phyloP scores from a whole-genome alignment of 306 rosid species.

The Begonia loranthoides region DNA sequence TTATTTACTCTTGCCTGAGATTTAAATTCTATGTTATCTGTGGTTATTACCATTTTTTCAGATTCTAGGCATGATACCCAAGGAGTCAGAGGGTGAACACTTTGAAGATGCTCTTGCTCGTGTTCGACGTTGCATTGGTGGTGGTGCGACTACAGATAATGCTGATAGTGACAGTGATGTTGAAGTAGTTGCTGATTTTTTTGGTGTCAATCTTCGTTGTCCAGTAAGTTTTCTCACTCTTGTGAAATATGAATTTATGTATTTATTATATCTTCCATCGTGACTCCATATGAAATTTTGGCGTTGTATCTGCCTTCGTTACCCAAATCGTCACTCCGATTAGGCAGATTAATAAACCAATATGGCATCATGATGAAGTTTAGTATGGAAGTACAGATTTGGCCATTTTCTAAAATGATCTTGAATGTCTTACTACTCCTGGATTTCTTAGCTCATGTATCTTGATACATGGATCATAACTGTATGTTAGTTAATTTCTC shows the following conservation, averaged over 20 bases:
- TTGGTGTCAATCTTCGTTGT: slow-evolving; percentile 78
- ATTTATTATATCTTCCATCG: background rate
- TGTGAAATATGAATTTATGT: background rate
- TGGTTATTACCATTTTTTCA: slow-evolving; percentile 17
- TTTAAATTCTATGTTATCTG: background rate
- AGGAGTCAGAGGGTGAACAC: slow-evolving; percentile 73
- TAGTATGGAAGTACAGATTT: no score
- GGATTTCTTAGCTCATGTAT: no score
- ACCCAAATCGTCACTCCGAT: no score
- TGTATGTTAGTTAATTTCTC: no score
- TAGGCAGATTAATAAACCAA: no score
- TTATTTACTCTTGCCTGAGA: no score
- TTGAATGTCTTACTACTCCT: no score
- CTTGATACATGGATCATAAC: no score
- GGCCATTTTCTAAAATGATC: no score
- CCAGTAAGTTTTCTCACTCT: slow-evolving; percentile 49
- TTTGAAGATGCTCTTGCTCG: slow-evolving; percentile 93
- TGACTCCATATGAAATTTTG: no score
- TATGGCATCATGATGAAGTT: no score
- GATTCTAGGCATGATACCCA: slow-evolving; percentile 68
- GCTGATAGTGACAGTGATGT: slow-evolving; percentile 92
- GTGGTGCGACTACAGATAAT: slow-evolving; percentile 63
- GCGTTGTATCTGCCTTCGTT: no score
- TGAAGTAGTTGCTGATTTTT: slow-evolving; percentile 88
- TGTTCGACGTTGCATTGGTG: slow-evolving; percentile 63